These are phyloP conservation scores for Aphanomyces stellatus DNA, from an alignment of 352 stramenopile genomes.

Conservation along the genomic window DNA sequence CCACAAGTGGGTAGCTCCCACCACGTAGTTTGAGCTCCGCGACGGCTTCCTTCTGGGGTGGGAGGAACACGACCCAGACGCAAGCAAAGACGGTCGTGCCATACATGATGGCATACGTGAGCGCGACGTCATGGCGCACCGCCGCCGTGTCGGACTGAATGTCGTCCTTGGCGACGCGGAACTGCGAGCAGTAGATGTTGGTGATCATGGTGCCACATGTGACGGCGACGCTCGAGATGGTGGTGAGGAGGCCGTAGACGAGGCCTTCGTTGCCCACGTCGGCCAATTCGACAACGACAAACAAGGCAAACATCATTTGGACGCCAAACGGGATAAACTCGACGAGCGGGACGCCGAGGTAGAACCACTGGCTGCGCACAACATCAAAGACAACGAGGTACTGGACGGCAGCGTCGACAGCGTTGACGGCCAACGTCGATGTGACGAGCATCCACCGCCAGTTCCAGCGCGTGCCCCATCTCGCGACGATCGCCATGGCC, in stretches of 20 bases:
- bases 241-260: slow-evolving; percentile 49
- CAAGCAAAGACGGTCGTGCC: background rate
- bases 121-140: slow-evolving; percentile 29
- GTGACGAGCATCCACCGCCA: slow-evolving; percentile 36
- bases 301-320: slow-evolving; percentile 45
- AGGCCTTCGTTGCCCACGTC: slow-evolving; percentile 43
- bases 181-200: slow-evolving; percentile 33
- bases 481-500: slow-evolving; percentile 28
- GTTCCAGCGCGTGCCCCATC: slow-evolving; percentile 42
- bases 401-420: slow-evolving; percentile 33
- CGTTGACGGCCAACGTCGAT: slow-evolving; percentile 30
- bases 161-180: slow-evolving; percentile 29
- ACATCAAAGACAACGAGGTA: slow-evolving; percentile 40
- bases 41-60: background rate
- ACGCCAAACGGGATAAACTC: slow-evolving; percentile 39
- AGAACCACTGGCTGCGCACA: slow-evolving; percentile 53
- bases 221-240: slow-evolving; percentile 35
- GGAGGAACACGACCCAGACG: background rate
- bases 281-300: slow-evolving; percentile 47
- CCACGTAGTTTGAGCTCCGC: background rate
- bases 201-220: slow-evolving; percentile 36
- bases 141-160: slow-evolving; percentile 33
- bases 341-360: slow-evolving; percentile 40
- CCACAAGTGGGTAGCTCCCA: slow-evolving; percentile 4
- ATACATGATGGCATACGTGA: slow-evolving; percentile 39